These are phyloP conservation scores for Rhizophora mangle DNA, from an alignment of 345 rosid species.

Conservation along the genomic window DNA sequence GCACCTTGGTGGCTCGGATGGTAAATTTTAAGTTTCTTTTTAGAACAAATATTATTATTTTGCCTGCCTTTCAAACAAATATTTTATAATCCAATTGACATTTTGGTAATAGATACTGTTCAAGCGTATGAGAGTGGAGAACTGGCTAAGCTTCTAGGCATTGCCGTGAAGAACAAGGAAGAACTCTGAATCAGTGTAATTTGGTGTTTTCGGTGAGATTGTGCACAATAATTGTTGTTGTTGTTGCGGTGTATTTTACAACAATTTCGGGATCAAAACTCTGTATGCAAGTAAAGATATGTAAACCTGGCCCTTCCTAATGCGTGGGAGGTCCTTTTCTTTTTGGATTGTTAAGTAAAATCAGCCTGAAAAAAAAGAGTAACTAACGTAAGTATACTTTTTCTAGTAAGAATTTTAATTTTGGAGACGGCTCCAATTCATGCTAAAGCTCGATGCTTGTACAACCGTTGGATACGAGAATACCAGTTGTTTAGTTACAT, in stretches of 20 bases:
- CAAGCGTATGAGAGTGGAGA: constrained; percentile 73
- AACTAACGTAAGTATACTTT: too few species aligned
- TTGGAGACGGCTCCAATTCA: too few species aligned
- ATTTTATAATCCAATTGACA: not conserved
- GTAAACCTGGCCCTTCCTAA: too few species aligned
- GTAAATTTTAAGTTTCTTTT: constrained; percentile 27
- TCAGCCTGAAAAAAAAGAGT: too few species aligned
- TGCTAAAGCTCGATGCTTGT: too few species aligned
- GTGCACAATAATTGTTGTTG: not conserved
- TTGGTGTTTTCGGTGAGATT: not conserved
- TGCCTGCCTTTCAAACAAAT: not conserved
- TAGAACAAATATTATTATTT: not conserved
- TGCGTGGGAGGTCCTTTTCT: too few species aligned
- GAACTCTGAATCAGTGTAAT: constrained; percentile 39
- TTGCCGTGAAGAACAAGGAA: constrained; percentile 26
- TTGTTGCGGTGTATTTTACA: not conserved
- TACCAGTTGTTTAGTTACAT: too few species aligned
- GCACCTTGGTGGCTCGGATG: constrained; percentile 93
- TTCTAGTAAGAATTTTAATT: too few species aligned
- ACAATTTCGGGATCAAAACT: too few species aligned
- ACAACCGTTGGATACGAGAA: too few species aligned
- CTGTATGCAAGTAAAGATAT: too few species aligned
- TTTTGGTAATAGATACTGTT: constrained; percentile 55
- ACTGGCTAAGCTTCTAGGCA: constrained; percentile 63
- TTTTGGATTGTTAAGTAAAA: too few species aligned